Evolutionary conservation across 2,329 filamentous ascomycete genomes (phyloP).

Genomic region (Huntiella omanensis): DNA sequence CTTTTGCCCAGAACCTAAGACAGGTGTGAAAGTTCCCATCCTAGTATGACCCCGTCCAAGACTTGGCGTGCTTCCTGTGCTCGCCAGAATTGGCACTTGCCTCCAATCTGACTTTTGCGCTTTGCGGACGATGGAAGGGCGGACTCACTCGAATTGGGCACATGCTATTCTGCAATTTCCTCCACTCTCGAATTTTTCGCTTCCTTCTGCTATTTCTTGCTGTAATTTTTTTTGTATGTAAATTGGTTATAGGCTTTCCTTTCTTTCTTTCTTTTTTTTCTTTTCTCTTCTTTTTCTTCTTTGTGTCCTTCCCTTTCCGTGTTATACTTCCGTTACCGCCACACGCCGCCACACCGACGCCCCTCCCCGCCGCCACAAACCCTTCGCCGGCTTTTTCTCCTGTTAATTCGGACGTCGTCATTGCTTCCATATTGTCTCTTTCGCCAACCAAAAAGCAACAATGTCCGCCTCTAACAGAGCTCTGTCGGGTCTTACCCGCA

Average conservation of each 20-base stretch:
- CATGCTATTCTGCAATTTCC: neutral
- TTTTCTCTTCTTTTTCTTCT: conserved; percentile 2
- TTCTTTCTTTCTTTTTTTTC: conserved; percentile 4
- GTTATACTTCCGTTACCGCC: neutral
- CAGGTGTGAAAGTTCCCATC: no score
- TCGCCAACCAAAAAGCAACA: conserved; percentile 3
- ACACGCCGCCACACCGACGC: conserved; percentile 3
- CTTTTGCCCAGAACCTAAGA: no score
- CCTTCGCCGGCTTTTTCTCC: neutral
- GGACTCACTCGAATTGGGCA: neutral
- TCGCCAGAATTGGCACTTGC: no score
- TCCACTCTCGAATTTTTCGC: conserved; percentile 6
- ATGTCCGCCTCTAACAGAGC: conserved; percentile 20
- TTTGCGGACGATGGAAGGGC: neutral
- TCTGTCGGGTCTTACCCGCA: conserved; percentile 17
- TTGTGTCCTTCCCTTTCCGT: conserved; percentile 7
- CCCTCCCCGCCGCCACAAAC: conserved; percentile 3
- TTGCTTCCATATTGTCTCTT: neutral
- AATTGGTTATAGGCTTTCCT: neutral
- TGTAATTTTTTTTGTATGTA: neutral
- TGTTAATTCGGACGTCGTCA: conserved; percentile 4
- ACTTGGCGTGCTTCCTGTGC: no score
- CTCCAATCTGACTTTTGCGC: no score
- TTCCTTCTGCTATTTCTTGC: conserved; percentile 5
- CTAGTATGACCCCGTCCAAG: no score